Evolutionary conservation across 1,139 yeast species (phyloP).

Genomic region (Eremothecium cymbalariae): DNA sequence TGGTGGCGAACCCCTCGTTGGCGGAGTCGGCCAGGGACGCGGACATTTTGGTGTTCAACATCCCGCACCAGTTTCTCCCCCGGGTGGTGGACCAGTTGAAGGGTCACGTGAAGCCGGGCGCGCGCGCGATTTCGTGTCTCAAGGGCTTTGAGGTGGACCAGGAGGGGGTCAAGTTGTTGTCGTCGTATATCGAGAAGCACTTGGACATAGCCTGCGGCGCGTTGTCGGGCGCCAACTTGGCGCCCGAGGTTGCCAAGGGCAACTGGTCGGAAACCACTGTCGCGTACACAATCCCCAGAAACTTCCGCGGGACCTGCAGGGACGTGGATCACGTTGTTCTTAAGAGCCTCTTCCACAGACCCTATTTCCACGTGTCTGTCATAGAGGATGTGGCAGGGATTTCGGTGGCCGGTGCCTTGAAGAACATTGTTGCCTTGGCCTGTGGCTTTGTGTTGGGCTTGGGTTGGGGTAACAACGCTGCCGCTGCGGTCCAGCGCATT

Average conservation of each 20-base stretch:
- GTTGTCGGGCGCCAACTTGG: constrained; percentile 88
- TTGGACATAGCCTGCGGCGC: constrained; percentile 90
- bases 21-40: constrained; percentile 65
- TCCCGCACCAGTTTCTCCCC: constrained; percentile 88
- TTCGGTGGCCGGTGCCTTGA: constrained; percentile 89
- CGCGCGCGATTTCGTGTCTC: constrained; percentile 84
- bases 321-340: constrained; percentile 66
- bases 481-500: constrained; percentile 91
- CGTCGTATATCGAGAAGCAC: constrained; percentile 64
- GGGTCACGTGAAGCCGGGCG: constrained; percentile 60
- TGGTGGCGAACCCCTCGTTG: constrained; percentile 77
- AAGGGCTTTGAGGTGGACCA: constrained; percentile 84
- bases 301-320: constrained; percentile 57
- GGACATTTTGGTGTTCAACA: constrained; percentile 78
- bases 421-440: constrained; percentile 86
- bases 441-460: constrained; percentile 94
- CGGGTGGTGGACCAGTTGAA: constrained; percentile 63
- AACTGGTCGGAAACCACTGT: constrained; percentile 94
- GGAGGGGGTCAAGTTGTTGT: constrained; percentile 70
- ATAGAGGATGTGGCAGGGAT: constrained; percentile 89
- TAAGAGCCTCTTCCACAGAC: constrained; percentile 81
- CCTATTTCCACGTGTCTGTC: constrained; percentile 89
- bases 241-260: constrained; percentile 87
- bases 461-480: constrained; percentile 98
- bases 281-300: constrained; percentile 68